Percentiles rank a stretch among this genome's conserved stretches.
phyloP scores from a whole-genome alignment of 352 stramenopile species.

The Phytophthora lateralis region DNA sequence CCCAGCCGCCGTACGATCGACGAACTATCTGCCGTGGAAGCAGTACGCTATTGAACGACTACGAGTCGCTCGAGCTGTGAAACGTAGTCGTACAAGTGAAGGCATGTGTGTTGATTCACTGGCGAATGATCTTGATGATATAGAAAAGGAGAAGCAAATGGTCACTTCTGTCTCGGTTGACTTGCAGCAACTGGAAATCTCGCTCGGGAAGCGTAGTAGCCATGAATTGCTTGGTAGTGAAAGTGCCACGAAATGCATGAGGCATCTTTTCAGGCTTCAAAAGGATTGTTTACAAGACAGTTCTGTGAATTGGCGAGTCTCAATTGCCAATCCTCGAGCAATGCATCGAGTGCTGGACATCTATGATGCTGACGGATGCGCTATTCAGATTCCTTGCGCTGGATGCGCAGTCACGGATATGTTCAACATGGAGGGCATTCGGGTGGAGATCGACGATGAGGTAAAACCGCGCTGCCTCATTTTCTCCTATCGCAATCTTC shows the following conservation, averaged over 20 bases:
- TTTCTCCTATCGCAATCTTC: constrained; percentile 58
- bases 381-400: constrained; percentile 16
- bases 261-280: constrained; percentile 17
- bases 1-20: constrained; percentile 29
- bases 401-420: constrained; percentile 1
- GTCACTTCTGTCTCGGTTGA: constrained; percentile 29
- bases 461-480: constrained; percentile 45
- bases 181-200: constrained; percentile 40
- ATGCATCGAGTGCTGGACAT: constrained; percentile 14
- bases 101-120: constrained; percentile 17
- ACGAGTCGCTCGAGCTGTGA: constrained; percentile 42
- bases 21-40: constrained; percentile 68
- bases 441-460: constrained; percentile 51
- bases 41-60: constrained; percentile 55
- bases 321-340: constrained; percentile 19
- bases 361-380: constrained; percentile 12
- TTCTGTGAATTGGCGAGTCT: constrained; percentile 14
- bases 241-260: constrained; percentile 11
- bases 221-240: constrained; percentile 8
- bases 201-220: constrained; percentile 17
- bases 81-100: constrained; percentile 17
- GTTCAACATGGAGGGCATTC: constrained; percentile 41
- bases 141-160: constrained; percentile 34
- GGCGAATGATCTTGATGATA: not conserved
- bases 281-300: not conserved